A percentile compares a stretch with the other conserved stretches of the same genome.
Conservation (phyloP, 2,329 filamentous ascomycete species). For the Aschersonia sp. region DNA sequence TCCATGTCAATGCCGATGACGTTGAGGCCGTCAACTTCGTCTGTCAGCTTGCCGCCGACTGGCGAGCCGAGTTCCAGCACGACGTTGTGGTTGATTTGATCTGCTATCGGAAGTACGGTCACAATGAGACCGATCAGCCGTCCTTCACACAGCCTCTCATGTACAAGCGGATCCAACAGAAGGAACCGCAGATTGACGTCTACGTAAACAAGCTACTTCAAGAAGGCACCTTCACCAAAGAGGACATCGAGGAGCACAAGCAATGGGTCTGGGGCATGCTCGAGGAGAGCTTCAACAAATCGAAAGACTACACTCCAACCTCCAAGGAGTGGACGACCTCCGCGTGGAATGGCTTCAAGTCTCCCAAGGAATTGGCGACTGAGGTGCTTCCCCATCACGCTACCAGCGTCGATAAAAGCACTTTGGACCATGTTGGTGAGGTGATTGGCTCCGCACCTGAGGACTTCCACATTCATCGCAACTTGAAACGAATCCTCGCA, state of each 20-base stretch:
- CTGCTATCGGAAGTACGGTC: conserved; percentile 96
- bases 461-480: conserved; percentile 79
- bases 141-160: conserved; percentile 99
- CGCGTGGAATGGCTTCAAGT: conserved; percentile 99
- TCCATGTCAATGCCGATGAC: conserved; percentile 98
- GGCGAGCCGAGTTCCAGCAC: conserved; percentile 96
- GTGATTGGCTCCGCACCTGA: conserved; percentile 68
- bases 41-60: conserved; percentile 91
- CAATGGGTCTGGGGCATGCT: conserved; percentile 99
- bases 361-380: conserved; percentile 88
- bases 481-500: conserved; percentile 88
- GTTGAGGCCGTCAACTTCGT: conserved; percentile 98
- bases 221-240: conserved; percentile 91
- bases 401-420: conserved; percentile 61
- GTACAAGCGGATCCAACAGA: conserved; percentile 92
- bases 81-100: conserved; percentile 97
- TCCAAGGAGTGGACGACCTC: conserved; percentile 98
- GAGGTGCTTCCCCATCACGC: conserved; percentile 87
- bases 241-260: conserved; percentile 97
- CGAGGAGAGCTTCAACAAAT: conserved; percentile 91
- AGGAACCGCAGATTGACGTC: conserved; percentile 74
- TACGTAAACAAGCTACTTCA: conserved; percentile 84
- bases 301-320: conserved; percentile 92
- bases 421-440: conserved; percentile 68
- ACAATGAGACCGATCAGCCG: conserved; percentile 99